These are phyloP conservation scores for Cystofilobasidium ferigula DNA, from an alignment of 768 basidiomycete species.

Conservation along the genomic window DNA sequence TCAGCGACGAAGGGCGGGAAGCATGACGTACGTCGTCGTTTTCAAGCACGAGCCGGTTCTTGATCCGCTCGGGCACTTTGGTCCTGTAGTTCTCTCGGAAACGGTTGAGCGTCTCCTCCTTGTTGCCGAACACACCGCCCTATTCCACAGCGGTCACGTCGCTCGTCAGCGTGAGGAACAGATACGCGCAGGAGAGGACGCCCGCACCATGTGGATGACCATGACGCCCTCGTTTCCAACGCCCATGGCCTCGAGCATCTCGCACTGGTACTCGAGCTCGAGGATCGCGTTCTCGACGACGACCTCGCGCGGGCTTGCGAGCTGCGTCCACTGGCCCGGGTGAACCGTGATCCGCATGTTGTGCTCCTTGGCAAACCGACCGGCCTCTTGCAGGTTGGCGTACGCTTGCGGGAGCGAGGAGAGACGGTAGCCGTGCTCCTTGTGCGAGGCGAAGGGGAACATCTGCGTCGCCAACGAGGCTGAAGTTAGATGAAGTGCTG, in stretches of 20 bases:
- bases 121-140: slow-evolving; percentile 75
- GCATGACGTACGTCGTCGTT: slow-evolving; percentile 66
- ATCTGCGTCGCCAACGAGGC: slow-evolving; percentile 51
- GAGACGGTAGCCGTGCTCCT: slow-evolving; percentile 65
- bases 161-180: neutral
- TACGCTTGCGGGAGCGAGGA: slow-evolving; percentile 50
- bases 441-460: slow-evolving; percentile 85
- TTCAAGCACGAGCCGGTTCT: slow-evolving; percentile 62
- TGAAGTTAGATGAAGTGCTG: slow-evolving; percentile 5
- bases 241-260: slow-evolving; percentile 74
- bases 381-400: slow-evolving; percentile 49
- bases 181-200: neutral
- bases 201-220: slow-evolving; percentile 56
- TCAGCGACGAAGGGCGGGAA: neutral
- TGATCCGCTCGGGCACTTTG: slow-evolving; percentile 52
- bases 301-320: slow-evolving; percentile 64
- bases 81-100: slow-evolving; percentile 59
- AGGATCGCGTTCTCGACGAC: slow-evolving; percentile 67
- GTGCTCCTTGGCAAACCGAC: slow-evolving; percentile 55
- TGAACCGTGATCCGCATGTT: slow-evolving; percentile 74
- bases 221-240: slow-evolving; percentile 74
- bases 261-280: slow-evolving; percentile 74
- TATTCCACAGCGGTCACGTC: neutral
- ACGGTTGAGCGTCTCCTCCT: slow-evolving; percentile 55
- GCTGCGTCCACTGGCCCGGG: slow-evolving; percentile 58